Evolutionary conservation across 257 asterid genomes (phyloP).

Genomic region (Solanum dulcamara): DNA sequence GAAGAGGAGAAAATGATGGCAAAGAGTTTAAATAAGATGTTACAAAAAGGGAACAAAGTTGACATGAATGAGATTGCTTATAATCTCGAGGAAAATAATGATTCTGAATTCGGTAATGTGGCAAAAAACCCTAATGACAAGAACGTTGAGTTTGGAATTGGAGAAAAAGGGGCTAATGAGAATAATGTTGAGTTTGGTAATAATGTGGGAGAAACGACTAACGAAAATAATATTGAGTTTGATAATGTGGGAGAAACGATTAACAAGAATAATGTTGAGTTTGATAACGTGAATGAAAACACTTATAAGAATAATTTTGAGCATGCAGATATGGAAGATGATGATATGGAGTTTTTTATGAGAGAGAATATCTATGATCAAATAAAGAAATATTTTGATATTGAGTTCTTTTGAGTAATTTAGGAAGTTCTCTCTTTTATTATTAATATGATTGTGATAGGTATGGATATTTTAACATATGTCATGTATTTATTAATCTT

Average conservation of each 20-base stretch:
- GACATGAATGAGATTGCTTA: neutral
- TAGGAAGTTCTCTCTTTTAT: neutral
- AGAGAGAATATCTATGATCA: neutral
- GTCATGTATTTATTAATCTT: neutral
- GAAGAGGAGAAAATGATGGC: constrained; percentile 32
- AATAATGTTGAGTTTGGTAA: neutral
- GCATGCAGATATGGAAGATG: neutral
- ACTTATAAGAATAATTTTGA: neutral
- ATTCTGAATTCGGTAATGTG: neutral
- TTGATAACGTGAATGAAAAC: no score
- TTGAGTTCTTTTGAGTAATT: neutral
- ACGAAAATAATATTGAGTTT: neutral
- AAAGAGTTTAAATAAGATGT: constrained; percentile 22
- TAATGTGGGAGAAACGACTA: no score
- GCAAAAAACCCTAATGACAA: neutral
- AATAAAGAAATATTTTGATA: neutral
- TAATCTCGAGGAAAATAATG: neutral
- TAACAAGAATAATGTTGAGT: neutral
- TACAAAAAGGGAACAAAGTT: constrained; percentile 36
- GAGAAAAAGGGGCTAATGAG: no score
- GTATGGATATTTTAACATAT: no score
- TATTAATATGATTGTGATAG: no score
- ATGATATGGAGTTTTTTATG: neutral
- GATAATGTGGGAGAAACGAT: neutral
- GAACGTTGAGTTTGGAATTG: neutral